Percentiles rank a stretch among this genome's conserved stretches.
Conservation (phyloP, 2,329 filamentous ascomycete genomes). For the Aspergillus quadrilineatus region DNA sequence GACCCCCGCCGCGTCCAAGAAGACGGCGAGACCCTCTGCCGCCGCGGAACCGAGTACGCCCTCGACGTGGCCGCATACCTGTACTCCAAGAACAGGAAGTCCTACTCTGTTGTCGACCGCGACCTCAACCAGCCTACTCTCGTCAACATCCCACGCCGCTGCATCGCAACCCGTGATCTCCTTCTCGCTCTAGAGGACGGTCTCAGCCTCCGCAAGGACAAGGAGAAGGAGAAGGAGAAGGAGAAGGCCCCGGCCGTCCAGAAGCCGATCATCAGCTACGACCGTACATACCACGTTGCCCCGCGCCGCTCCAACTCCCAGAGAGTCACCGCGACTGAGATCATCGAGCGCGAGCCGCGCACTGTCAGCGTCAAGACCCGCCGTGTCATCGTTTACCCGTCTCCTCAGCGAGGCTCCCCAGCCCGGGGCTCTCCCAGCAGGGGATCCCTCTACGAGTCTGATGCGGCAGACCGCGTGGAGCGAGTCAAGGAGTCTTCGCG, state of each 20-base stretch:
- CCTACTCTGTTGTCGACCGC: constrained; percentile 46
- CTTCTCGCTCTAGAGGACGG: constrained; percentile 46
- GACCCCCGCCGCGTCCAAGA: constrained; percentile 28
- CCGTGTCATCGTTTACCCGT: constrained; percentile 37
- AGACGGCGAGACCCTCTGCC: constrained; percentile 32
- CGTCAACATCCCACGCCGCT: constrained; percentile 44
- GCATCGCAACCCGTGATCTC: constrained; percentile 35
- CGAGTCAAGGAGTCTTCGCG: constrained; percentile 32
- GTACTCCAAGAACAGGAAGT: constrained; percentile 36
- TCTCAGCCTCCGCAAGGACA: constrained; percentile 27
- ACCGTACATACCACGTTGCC: constrained; percentile 31
- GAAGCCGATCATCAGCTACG: constrained; percentile 30
- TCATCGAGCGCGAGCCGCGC: constrained; percentile 31
- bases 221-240: constrained; percentile 11
- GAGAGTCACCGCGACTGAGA: constrained; percentile 20
- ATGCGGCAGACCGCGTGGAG: constrained; percentile 35
- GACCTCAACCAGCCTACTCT: constrained; percentile 38
- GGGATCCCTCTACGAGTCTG: constrained; percentile 37
- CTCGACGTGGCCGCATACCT: constrained; percentile 37
- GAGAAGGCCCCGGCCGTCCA: constrained; percentile 14
- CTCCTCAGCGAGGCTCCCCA: constrained; percentile 30
- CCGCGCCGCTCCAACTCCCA: constrained; percentile 26
- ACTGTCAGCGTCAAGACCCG: constrained; percentile 26
- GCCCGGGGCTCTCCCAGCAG: constrained; percentile 35
- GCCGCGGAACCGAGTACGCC: constrained; percentile 36